Evolutionary conservation across 176 grass and related monocot species (phyloP).

Genomic region (Dactylis glomerata): DNA sequence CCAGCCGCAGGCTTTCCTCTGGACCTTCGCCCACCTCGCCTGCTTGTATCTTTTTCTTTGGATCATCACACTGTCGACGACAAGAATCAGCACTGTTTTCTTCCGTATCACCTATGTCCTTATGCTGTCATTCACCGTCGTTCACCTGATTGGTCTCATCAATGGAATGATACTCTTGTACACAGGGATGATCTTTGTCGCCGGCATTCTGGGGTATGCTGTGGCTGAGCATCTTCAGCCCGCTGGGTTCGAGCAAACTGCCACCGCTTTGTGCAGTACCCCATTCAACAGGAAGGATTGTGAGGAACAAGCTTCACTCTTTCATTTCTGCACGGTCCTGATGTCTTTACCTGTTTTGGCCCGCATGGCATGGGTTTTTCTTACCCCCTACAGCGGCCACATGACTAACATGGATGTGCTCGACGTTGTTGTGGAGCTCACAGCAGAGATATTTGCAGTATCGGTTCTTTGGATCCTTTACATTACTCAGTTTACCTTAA

Average conservation of each 20-base stretch:
- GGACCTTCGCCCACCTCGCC: neutral
- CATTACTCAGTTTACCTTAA: neutral
- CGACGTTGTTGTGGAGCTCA: neutral
- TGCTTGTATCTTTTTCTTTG: neutral
- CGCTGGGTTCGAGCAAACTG: neutral
- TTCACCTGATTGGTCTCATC: neutral
- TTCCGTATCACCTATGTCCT: neutral
- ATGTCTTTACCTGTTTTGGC: neutral
- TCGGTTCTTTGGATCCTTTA: neutral
- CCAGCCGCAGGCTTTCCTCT: neutral
- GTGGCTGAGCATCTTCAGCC: neutral
- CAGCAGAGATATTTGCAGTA: neutral
- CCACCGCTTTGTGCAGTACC: neutral
- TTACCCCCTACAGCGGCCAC: neutral
- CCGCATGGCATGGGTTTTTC: neutral
- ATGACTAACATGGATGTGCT: neutral
- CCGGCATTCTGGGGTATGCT: neutral
- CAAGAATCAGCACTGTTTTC: neutral
- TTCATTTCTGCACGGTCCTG: rapidly evolving
- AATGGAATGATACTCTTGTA: neutral
- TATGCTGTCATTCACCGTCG: neutral
- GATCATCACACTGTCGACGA: neutral
- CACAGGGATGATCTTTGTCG: neutral
- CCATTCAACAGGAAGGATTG: neutral
- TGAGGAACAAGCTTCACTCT: neutral